Base-by-base conservation (phyloP, 805 yeast species). In the Metschnikowia kofuensis region DNA sequence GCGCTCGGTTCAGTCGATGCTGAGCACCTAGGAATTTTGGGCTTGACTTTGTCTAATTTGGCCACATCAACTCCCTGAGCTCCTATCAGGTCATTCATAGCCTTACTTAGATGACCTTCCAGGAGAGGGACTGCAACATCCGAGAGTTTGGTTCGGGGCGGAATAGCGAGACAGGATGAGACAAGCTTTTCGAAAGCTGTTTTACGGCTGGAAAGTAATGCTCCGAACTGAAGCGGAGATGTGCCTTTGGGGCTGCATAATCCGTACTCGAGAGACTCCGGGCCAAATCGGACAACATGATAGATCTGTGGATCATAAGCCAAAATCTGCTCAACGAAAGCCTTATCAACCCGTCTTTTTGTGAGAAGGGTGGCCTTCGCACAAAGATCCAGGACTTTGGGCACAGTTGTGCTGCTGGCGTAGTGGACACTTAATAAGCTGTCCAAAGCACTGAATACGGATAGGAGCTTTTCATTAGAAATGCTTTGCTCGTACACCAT, bases 351-450 rank as follows among this genome's bases (percentile, higher is more conserved):
- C 14, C 56, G 40, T 38, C 44, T 40, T 8, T 50, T 48, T 2
- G 51, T 45, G 15, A 56, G 54, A 14, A 38, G 49, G 7, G 58
- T 54, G 10, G 58, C 59, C 35, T 42, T 45, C 6, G 42, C 40
- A 37, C 55, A 56, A 21, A 56, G 39, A 15, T 47, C 51, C 14
- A 47, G 47, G 11, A 54, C 46, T 14, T 36, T 45, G 2, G 73
- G 66, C 35, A 62, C 58, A 2, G 67, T 37, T 1, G 66, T 61
- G 47, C 67, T 72, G 31, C 56, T 60, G 12, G 74, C 49, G 44
- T 60, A 72, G 50, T 72, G 70, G 6, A 73, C 59, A 26, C 63
- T 58, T 26, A 73, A 51, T 14, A 59, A 57, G 21, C 62, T 61
- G 46, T 72, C 76, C 7, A 72, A 62, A 9, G 72, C 70, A 35